phyloP scores from a whole-genome alignment of 352 stramenopile species.

The Pelagophyceae sp. region DNA sequence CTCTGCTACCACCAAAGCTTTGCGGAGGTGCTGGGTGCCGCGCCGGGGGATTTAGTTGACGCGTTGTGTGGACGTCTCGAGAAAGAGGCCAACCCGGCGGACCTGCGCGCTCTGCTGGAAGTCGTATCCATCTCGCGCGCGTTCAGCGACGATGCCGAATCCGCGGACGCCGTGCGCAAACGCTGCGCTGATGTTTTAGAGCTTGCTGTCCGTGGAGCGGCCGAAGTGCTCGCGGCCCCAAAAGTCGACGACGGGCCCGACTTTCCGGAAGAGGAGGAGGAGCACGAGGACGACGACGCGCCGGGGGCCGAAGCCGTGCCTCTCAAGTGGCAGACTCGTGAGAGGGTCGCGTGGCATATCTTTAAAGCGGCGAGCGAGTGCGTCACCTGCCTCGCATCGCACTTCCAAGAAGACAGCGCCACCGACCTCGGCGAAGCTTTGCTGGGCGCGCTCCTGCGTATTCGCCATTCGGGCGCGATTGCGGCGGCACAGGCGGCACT shows the following conservation, averaged over 20 bases:
- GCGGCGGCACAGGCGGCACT: not conserved
- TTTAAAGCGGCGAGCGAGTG: not conserved
- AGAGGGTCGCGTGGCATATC: not conserved
- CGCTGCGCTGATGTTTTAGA: no score
- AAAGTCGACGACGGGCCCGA: not conserved
- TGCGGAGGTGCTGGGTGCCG: no score
- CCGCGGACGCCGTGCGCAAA: no score
- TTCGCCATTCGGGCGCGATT: constrained; percentile 6
- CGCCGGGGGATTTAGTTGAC: no score
- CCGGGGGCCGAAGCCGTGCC: not conserved
- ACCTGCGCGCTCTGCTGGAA: no score
- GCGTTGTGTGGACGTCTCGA: no score
- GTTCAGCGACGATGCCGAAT: no score
- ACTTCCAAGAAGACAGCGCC: not conserved
- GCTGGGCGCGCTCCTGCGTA: not conserved
- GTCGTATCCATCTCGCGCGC: no score
- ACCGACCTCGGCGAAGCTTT: not conserved
- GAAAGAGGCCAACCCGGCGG: no score
- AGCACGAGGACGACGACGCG: not conserved
- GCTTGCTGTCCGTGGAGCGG: no score
- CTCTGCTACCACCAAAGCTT: no score
- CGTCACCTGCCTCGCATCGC: not conserved
- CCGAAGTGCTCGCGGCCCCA: not conserved
- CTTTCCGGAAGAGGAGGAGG: not conserved
- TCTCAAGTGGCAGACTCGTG: no score